phyloP scores from a whole-genome alignment of 352 stramenopile species.

The Globisporangium apiculatum region DNA sequence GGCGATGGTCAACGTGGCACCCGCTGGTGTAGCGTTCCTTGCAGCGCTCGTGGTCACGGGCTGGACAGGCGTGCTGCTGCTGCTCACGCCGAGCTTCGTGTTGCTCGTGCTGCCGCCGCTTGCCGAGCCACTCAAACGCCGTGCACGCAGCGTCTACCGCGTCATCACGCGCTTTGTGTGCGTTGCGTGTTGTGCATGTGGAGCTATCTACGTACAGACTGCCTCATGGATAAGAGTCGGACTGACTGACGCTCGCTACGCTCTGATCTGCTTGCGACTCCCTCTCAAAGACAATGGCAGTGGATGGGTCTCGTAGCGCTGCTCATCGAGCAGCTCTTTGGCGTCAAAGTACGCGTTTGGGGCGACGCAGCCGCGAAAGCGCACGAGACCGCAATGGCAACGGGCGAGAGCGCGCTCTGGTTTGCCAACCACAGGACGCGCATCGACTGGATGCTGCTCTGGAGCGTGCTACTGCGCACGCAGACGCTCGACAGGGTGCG shows the following conservation, averaged over 20 bases:
- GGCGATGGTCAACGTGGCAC: constrained; percentile 15
- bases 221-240: background rate
- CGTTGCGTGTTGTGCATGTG: constrained; percentile 8
- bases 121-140: constrained; percentile 9
- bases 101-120: constrained; percentile 27
- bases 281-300: constrained; percentile 46
- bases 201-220: too few relatives aligned
- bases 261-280: background rate
- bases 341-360: constrained; percentile 54
- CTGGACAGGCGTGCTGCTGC: constrained; percentile 38
- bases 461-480: constrained; percentile 55
- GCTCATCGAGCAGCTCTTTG: constrained; percentile 55
- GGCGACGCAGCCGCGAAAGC: constrained; percentile 47
- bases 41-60: constrained; percentile 41
- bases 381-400: constrained; percentile 27
- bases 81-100: constrained; percentile 56
- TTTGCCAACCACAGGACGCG: constrained; percentile 75
- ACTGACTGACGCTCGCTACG: background rate
- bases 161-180: constrained; percentile 48
- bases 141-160: constrained; percentile 35
- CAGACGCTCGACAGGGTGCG: constrained; percentile 42
- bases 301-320: constrained; percentile 73
- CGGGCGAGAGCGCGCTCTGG: constrained; percentile 59
- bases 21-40: constrained; percentile 42
- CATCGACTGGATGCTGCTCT: constrained; percentile 84